Conservation (phyloP, 2,329 filamentous ascomycete genomes). For the Cladosporium sp. region DNA sequence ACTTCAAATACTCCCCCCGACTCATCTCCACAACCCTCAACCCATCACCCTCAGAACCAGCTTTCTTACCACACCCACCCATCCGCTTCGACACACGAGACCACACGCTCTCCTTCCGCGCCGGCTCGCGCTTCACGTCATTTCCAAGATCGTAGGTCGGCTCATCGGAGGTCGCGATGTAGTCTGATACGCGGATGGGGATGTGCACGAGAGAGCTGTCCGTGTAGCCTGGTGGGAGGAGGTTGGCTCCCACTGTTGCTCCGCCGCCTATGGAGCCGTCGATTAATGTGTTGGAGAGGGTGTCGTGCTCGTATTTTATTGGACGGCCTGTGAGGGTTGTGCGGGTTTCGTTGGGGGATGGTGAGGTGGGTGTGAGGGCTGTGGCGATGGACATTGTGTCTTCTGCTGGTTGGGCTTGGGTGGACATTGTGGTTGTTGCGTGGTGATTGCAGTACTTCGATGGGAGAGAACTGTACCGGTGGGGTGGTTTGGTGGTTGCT, state of each 20-base stretch:
- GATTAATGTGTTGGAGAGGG: slow-evolving; percentile 12
- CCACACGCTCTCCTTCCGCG: slow-evolving; percentile 4
- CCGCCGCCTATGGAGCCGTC: slow-evolving; percentile 3
- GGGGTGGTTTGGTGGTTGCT: no score
- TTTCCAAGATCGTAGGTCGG: neutral
- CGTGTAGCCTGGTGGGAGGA: slow-evolving; percentile 19
- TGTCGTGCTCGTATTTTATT: slow-evolving; percentile 14
- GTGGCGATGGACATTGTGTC: neutral
- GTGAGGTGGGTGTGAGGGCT: neutral
- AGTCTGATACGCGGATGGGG: slow-evolving; percentile 17
- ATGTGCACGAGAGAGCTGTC: slow-evolving; percentile 19
- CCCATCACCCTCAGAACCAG: slow-evolving; percentile 5
- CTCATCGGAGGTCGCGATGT: neutral
- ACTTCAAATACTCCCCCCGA: slow-evolving; percentile 19
- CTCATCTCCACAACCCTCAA: slow-evolving; percentile 19
- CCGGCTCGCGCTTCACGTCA: neutral
- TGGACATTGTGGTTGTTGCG: no score
- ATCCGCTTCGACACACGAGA: neutral
- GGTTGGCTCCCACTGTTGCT: slow-evolving; percentile 16
- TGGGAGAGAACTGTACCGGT: no score
- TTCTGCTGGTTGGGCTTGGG: no score
- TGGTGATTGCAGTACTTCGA: no score
- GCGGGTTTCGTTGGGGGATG: neutral
- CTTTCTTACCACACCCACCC: slow-evolving; percentile 3
- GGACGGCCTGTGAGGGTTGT: slow-evolving; percentile 15